A percentile compares a stretch with the other conserved stretches of the same genome.
Conservation (phyloP, 23 red algal species). For the Gracilaria gracilis region DNA sequence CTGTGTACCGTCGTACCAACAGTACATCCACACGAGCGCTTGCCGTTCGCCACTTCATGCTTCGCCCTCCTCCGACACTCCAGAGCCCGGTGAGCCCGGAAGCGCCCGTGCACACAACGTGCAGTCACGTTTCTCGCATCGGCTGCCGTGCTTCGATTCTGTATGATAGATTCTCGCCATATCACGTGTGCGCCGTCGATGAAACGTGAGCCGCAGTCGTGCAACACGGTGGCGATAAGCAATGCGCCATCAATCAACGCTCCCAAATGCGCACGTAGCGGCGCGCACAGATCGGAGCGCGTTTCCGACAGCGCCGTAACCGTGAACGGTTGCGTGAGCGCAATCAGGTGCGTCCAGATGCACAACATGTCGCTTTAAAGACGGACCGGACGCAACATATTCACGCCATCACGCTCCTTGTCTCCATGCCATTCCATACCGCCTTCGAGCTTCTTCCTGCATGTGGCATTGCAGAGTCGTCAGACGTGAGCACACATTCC, state of each 20-base stretch:
- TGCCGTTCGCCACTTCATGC: no score
- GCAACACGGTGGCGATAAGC: background rate
- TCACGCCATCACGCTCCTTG: background rate
- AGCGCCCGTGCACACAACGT: background rate
- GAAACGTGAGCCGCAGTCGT: background rate
- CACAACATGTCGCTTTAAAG: background rate
- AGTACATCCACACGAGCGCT: no score
- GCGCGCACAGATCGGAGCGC: background rate
- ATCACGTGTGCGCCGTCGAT: slow-evolving; percentile 1
- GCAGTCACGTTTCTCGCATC: background rate
- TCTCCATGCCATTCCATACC: background rate
- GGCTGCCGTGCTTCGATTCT: background rate
- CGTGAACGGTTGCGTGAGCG: background rate
- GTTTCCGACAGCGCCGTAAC: background rate
- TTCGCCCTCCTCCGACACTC: background rate
- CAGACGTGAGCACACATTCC: background rate
- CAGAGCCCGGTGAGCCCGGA: background rate
- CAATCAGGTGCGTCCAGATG: background rate
- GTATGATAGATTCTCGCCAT: background rate
- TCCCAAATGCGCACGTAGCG: background rate
- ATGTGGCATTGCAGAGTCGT: background rate
- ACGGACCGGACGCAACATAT: background rate
- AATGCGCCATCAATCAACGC: background rate
- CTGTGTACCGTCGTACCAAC: no score
- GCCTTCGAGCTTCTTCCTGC: background rate